Percentiles rank a stretch among this genome's conserved stretches.
phyloP scores from a whole-genome alignment of 345 rosid species.

The Hevea brasiliensis region DNA sequence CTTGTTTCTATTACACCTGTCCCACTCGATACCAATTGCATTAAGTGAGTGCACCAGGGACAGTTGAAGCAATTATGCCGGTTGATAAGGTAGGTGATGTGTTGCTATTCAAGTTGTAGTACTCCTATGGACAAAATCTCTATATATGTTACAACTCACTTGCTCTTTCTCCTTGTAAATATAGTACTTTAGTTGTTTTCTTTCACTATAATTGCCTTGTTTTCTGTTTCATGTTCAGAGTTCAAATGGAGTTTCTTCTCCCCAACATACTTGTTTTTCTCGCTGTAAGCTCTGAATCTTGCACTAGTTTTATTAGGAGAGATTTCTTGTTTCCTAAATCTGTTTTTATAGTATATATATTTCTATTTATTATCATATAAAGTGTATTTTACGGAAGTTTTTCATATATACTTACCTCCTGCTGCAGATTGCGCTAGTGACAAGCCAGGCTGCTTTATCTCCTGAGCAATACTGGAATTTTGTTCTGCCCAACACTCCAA shows the following conservation, averaged over 20 bases:
- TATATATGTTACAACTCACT: slow-evolving; percentile 23
- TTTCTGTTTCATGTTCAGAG: neutral
- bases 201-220: neutral
- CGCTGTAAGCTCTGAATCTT: slow-evolving; percentile 21
- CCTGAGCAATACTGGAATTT: slow-evolving; percentile 60
- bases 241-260: slow-evolving; percentile 37
- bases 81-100: slow-evolving; percentile 12
- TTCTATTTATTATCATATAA: neutral
- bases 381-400: neutral
- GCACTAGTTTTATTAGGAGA: neutral
- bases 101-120: neutral
- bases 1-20: slow-evolving; percentile 16
- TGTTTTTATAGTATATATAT: neutral
- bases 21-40: slow-evolving; percentile 22
- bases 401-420: neutral
- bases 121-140: neutral
- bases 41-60: slow-evolving; percentile 31
- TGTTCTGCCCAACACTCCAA: slow-evolving; percentile 53
- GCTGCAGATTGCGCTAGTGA: slow-evolving; percentile 46
- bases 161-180: slow-evolving; percentile 14
- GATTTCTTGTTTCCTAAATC: neutral
- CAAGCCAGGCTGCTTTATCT: slow-evolving; percentile 45
- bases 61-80: slow-evolving; percentile 43
- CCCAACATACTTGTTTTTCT: slow-evolving; percentile 35
- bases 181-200: neutral